Conservation (phyloP, 2,329 filamentous ascomycete genomes). For the Parastagonospora avenae region DNA sequence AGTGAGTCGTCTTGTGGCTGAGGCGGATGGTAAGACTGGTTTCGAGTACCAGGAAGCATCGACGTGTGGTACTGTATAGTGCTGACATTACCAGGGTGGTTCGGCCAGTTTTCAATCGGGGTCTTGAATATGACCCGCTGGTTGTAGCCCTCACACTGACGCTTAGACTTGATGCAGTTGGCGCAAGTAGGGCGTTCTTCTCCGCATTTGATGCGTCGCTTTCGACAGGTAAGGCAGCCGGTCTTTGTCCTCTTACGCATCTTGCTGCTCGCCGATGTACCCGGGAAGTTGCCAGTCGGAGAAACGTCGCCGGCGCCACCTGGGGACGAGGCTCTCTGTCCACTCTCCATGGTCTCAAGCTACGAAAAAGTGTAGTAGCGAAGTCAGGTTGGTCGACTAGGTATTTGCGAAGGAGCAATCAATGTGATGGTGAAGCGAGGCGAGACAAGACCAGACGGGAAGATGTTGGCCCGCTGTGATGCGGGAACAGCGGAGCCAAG, state of each 20-base stretch:
- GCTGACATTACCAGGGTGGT: slow-evolving; percentile 44
- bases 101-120: slow-evolving; percentile 62
- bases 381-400: background rate
- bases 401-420: background rate
- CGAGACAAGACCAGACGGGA: slow-evolving; percentile 22
- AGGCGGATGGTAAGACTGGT: slow-evolving; percentile 20
- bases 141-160: slow-evolving; percentile 82
- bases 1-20: slow-evolving; percentile 27
- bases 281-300: slow-evolving; percentile 28
- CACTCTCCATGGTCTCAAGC: background rate
- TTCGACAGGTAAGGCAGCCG: slow-evolving; percentile 90
- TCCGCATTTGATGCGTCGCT: slow-evolving; percentile 95
- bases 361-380: background rate
- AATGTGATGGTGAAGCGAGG: background rate
- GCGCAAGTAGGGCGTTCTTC: slow-evolving; percentile 82
- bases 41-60: slow-evolving; percentile 43
- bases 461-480: slow-evolving; percentile 23
- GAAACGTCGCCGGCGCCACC: slow-evolving; percentile 34
- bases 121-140: slow-evolving; percentile 82
- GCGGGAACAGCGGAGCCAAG: slow-evolving; percentile 30
- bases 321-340: slow-evolving; percentile 13
- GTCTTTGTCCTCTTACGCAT: slow-evolving; percentile 75
- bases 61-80: slow-evolving; percentile 46
- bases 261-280: slow-evolving; percentile 33
- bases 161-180: slow-evolving; percentile 86